Conservation (phyloP, 345 rosid species). For the Gossypium thurberi region DNA sequence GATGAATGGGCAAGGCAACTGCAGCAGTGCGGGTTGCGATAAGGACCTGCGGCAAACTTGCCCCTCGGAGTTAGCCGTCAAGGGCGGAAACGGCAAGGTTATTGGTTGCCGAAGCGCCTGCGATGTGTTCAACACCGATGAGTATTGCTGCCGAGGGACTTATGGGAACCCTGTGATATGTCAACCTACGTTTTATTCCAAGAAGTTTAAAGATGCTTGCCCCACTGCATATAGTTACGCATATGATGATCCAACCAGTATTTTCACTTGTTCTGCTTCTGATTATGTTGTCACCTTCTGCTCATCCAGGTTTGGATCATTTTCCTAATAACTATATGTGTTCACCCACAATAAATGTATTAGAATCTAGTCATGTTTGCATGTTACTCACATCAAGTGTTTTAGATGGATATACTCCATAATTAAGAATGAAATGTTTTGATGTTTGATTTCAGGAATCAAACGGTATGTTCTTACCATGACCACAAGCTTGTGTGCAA, state of each 20-base stretch:
- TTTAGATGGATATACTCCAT: too few relatives aligned
- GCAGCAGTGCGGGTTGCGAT: conserved; percentile 55
- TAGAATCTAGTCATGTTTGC: too few relatives aligned
- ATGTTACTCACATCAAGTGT: too few relatives aligned
- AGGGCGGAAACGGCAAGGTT: conserved; percentile 42
- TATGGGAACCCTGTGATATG: conserved; percentile 51
- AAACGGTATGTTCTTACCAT: conserved; percentile 65
- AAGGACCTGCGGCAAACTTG: conserved; percentile 48
- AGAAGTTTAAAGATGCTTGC: conserved; percentile 71
- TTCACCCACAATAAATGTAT: too few relatives aligned
- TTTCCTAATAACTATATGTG: not conserved
- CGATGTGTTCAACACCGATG: conserved; percentile 78
- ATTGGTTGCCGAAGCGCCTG: conserved; percentile 81
- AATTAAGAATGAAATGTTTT: too few relatives aligned
- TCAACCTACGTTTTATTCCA: conserved; percentile 68
- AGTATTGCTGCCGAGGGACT: conserved; percentile 74
- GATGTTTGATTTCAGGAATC: conserved; percentile 34
- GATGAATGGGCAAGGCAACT: conserved; percentile 60
- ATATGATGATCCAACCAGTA: conserved; percentile 78
- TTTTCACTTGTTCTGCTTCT: conserved; percentile 56
- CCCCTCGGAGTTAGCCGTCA: conserved; percentile 58
- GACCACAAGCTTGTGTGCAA: conserved; percentile 48
- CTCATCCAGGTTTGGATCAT: conserved; percentile 39
- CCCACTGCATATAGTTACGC: conserved; percentile 86
- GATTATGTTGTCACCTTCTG: conserved; percentile 77